Conservation (phyloP, 1,284 basidiomycete genomes). For the Puccinia triticina region DNA sequence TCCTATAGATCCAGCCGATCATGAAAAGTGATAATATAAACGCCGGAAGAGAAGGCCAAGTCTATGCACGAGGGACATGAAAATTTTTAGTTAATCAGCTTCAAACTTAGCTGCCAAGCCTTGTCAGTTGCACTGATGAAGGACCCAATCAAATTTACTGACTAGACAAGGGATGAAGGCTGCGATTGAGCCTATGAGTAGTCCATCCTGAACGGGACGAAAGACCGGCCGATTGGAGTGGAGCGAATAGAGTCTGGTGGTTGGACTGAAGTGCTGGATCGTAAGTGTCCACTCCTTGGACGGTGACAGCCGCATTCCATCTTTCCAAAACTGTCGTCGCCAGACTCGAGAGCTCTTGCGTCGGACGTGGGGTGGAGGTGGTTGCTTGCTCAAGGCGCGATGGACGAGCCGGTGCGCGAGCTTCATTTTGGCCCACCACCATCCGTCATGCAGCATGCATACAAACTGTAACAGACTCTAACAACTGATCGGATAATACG, state of each 20-base stretch:
- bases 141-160: neutral
- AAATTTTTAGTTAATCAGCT: neutral
- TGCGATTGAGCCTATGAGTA: neutral
- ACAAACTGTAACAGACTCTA: too few species aligned
- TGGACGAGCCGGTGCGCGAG: neutral
- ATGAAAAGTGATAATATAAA: neutral
- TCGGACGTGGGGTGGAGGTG: neutral
- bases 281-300: conserved; percentile 1
- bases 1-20: conserved; percentile 7
- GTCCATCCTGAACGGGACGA: neutral
- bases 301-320: conserved; percentile 21
- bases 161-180: neutral
- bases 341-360: neutral
- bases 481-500: too few species aligned
- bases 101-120: neutral
- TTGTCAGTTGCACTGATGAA: neutral
- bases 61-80: neutral
- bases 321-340: neutral
- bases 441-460: too few species aligned
- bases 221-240: conserved; percentile 9
- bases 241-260: conserved; percentile 16
- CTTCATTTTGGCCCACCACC: neutral
- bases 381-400: neutral
- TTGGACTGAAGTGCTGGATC: conserved; percentile 4
- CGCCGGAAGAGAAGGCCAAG: conserved; percentile 29